These are phyloP conservation scores for Macrocybe gigantea DNA, from an alignment of 768 basidiomycete species.

Conservation along the genomic window DNA sequence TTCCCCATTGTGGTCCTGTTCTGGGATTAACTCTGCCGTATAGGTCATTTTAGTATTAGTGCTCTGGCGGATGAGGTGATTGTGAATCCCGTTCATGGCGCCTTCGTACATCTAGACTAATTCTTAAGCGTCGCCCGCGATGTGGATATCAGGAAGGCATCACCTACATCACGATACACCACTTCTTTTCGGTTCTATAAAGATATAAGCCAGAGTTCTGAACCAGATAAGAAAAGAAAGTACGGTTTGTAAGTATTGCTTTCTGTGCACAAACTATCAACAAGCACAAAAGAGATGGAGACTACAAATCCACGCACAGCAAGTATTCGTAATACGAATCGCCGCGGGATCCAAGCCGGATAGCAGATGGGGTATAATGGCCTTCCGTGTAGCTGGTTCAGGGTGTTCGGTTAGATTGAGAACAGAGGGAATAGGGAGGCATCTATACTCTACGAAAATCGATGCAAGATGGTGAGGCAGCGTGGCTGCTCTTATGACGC, in stretches of 20 bases:
- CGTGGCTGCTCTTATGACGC: slow-evolving; percentile 55
- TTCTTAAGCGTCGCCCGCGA: not conserved
- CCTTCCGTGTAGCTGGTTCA: slow-evolving; percentile 27
- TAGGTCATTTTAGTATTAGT: slow-evolving; percentile 56
- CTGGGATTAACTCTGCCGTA: slow-evolving; percentile 78
- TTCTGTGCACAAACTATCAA: slow-evolving; percentile 29
- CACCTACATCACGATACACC: slow-evolving; percentile 68
- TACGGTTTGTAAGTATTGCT: slow-evolving; percentile 82
- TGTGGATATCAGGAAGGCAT: not conserved
- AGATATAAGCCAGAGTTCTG: not conserved
- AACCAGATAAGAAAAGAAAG: slow-evolving; percentile 2
- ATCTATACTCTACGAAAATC: slow-evolving; percentile 69
- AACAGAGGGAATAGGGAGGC: not conserved
- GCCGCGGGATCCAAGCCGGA: slow-evolving; percentile 86
- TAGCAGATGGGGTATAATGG: slow-evolving; percentile 53
- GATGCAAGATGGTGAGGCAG: slow-evolving; percentile 73
- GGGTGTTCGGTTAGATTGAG: slow-evolving; percentile 8
- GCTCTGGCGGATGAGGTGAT: slow-evolving; percentile 65
- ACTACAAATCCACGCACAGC: slow-evolving; percentile 37
- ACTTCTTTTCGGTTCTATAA: slow-evolving; percentile 63
- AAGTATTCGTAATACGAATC: slow-evolving; percentile 95
- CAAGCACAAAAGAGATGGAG: not conserved
- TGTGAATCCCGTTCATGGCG: slow-evolving; percentile 78
- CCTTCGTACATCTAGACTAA: slow-evolving; percentile 78
- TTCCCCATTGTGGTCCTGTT: slow-evolving; percentile 30